Evolutionary conservation across 805 yeast species (phyloP).

Genomic region (Metschnikowia matae): DNA sequence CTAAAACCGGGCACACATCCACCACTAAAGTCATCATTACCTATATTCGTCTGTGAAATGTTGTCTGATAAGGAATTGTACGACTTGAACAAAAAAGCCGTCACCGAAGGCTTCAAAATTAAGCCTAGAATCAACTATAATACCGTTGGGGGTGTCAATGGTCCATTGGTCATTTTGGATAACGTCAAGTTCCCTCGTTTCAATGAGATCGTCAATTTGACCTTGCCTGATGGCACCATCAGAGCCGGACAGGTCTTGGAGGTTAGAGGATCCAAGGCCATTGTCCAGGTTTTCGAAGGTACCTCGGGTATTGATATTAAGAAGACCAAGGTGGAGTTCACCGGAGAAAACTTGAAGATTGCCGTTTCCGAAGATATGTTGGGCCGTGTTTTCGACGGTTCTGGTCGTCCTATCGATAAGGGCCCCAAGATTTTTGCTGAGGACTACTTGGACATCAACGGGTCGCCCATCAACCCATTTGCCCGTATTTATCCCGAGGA

Average conservation of each 20-base stretch:
- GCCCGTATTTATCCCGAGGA: constrained; percentile 99
- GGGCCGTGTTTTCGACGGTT: constrained; percentile 98
- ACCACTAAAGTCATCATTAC: neutral
- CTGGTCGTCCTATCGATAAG: constrained; percentile 96
- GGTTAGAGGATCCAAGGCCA: constrained; percentile 94
- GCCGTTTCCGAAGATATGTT: constrained; percentile 96
- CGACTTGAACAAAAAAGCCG: constrained; percentile 89
- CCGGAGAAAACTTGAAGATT: constrained; percentile 89
- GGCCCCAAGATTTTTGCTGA: constrained; percentile 99
- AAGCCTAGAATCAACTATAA: constrained; percentile 90
- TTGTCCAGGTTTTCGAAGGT: constrained; percentile 99
- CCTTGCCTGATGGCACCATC: constrained; percentile 89
- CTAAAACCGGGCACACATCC: constrained; percentile 1
- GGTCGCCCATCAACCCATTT: constrained; percentile 97
- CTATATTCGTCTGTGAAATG: constrained; percentile 17
- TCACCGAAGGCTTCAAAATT: constrained; percentile 83
- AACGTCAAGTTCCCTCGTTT: constrained; percentile 58
- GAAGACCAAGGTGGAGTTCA: constrained; percentile 94
- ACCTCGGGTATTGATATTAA: constrained; percentile 98
- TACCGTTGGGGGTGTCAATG: constrained; percentile 97
- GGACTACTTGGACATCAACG: constrained; percentile 96
- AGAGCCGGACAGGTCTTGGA: constrained; percentile 99
- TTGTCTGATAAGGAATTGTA: constrained; percentile 43
- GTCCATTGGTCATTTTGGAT: constrained; percentile 81
- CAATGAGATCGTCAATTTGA: constrained; percentile 94